Base-by-base conservation (phyloP, 306 rosid species). In the Myrica gale region DNA sequence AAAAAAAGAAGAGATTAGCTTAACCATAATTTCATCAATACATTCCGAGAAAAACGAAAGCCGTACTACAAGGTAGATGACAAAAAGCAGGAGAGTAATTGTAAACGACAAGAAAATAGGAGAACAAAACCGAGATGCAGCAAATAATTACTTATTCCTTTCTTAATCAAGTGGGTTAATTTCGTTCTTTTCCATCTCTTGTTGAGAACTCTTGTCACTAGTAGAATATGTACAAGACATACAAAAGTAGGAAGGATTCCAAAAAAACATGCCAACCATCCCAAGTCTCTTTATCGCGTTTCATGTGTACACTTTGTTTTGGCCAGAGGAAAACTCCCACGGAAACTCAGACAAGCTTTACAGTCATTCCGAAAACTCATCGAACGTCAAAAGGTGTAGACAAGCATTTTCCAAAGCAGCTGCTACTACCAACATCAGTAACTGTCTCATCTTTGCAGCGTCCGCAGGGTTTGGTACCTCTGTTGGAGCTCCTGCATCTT, bases 361-460 rank as follows among this genome's bases (percentile, higher is more conserved):
- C 71, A 74, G 55, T 74, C 53, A 78, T 54, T 77, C 73, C 44
- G 5, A 47, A 63, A 68, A 46, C 77, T 71, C 74, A 86, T 56
- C 81, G 80, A 71, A 78, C 84, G 83, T 84, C 86, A 71, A 83
- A 74, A 55, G 86, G 82, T 65, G 81, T 78, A 16, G 86, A 78
- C 80, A 82, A 56, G 74, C 81, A 65, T 5, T 82, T 88, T 47
- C 82, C 87, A 46, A 78, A 72, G 85, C 81, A 72, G 74, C 85
- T 75, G 78, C 74, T 41, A 37, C 80, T 52, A 21, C 77, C 73
- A 76, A 83, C 84, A 76, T 73, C 83, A 58, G 83, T 72, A 45
- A 82, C 86, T 37, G 80, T 73, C 81, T 79, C 89, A 39, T 86
- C 90, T 76, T 84, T 85, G 84, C 91, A 84, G 66, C 79, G 89